Conservation (phyloP, 495 filamentous ascomycete genomes). For the Xylaria intraflava region DNA sequence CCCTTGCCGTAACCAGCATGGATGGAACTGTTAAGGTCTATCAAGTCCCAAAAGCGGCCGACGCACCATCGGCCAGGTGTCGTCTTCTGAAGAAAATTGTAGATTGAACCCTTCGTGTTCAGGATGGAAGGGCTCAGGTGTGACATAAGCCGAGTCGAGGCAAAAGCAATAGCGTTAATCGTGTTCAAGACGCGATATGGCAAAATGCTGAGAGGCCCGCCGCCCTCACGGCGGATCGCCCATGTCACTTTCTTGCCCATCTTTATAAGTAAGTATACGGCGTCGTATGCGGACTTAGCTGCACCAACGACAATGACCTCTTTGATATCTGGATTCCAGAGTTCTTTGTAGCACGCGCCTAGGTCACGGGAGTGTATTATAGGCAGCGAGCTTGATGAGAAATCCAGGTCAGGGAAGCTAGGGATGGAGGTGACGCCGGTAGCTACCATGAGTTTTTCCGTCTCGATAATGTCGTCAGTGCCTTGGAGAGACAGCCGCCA, state of each 20-base stretch:
- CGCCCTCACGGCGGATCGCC: constrained; percentile 36
- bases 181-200: constrained; percentile 26
- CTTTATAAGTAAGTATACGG: constrained; percentile 33
- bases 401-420: constrained; percentile 30
- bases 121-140: constrained; percentile 29
- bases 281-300: constrained; percentile 43
- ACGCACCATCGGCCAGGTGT: constrained; percentile 11
- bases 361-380: constrained; percentile 34
- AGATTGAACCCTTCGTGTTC: constrained; percentile 16
- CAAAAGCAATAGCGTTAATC: constrained; percentile 21
- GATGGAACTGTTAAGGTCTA: constrained; percentile 3
- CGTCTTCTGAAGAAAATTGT: constrained; percentile 20
- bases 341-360: constrained; percentile 19
- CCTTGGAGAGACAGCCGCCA: constrained; percentile 24
- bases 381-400: constrained; percentile 19
- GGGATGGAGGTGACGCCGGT: constrained; percentile 39
- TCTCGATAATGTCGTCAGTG: constrained; percentile 16
- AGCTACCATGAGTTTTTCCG: constrained; percentile 39
- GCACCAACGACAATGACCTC: constrained; percentile 38
- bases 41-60: constrained; percentile 14
- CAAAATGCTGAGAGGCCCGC: constrained; percentile 31
- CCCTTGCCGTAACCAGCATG: constrained; percentile 13
- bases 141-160: constrained; percentile 19
- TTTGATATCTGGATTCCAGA: constrained; percentile 14
- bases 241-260: constrained; percentile 41